Conservation (phyloP, 2,329 filamentous ascomycete species). For the Zopfia rhizophila region DNA sequence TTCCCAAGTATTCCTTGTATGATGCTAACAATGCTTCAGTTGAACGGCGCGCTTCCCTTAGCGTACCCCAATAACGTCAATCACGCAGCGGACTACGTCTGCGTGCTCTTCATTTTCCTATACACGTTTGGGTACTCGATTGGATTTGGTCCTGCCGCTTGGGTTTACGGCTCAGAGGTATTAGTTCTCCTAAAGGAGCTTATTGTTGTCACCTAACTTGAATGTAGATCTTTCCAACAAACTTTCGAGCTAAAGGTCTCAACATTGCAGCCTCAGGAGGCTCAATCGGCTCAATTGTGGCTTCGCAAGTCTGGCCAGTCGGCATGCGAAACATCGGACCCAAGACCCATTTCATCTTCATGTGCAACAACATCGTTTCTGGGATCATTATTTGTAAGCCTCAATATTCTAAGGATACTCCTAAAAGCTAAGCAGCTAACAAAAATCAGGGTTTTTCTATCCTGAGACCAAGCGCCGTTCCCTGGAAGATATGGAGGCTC, state of each 20-base stretch:
- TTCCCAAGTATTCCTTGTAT: slow-evolving; percentile 6
- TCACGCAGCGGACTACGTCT: slow-evolving; percentile 60
- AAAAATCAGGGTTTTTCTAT: slow-evolving; percentile 58
- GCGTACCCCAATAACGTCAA: slow-evolving; percentile 63
- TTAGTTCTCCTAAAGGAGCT: slow-evolving; percentile 14
- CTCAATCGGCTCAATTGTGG: slow-evolving; percentile 66
- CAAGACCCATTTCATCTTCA: slow-evolving; percentile 68
- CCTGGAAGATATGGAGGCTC: slow-evolving; percentile 74
- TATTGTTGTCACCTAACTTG: not conserved
- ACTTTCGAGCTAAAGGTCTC: slow-evolving; percentile 66
- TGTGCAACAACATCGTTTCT: slow-evolving; percentile 61
- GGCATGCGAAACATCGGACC: slow-evolving; percentile 63
- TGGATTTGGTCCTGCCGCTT: slow-evolving; percentile 67
- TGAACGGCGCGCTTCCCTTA: slow-evolving; percentile 65
- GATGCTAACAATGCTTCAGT: slow-evolving; percentile 46
- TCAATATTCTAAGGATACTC: not conserved
- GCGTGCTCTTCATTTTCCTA: slow-evolving; percentile 67
- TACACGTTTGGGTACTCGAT: slow-evolving; percentile 69
- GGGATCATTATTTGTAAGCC: slow-evolving; percentile 32
- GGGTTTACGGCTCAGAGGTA: slow-evolving; percentile 70
- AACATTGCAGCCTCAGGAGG: slow-evolving; percentile 66
- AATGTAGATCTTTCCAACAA: slow-evolving; percentile 65
- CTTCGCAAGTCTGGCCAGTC: slow-evolving; percentile 66
- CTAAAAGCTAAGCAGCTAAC: not conserved
- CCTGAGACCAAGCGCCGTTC: slow-evolving; percentile 64